Percentiles rank a stretch among this genome's conserved stretches.
Conservation (phyloP, 805 yeast species). For the Metschnikowia noctiluminum region DNA sequence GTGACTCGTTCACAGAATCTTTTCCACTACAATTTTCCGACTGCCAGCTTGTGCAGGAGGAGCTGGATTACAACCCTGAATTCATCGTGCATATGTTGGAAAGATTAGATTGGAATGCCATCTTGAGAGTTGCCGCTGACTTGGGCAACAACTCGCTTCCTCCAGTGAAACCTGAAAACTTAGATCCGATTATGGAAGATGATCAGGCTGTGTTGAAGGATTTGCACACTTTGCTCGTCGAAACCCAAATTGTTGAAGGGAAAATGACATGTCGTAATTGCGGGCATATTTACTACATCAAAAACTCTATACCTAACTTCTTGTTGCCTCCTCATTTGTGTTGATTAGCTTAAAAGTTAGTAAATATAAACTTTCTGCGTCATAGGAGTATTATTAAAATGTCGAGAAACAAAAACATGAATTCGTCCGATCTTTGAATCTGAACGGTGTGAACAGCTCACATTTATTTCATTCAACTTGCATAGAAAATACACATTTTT, state of each 20-base stretch:
- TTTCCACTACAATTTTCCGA: conserved; percentile 75
- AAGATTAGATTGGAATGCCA: conserved; percentile 85
- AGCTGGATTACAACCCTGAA: conserved; percentile 77
- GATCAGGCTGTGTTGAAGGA: conserved; percentile 60
- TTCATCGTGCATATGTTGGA: conserved; percentile 74
- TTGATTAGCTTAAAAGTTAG: background rate
- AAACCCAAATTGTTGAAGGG: conserved; percentile 85
- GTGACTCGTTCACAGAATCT: conserved; percentile 69
- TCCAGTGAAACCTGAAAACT: conserved; percentile 53
- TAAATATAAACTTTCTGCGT: too few species aligned
- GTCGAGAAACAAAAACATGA: too few species aligned
- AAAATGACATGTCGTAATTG: conserved; percentile 86
- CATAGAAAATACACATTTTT: too few species aligned
- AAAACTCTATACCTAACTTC: conserved; percentile 91
- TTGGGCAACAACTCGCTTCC: conserved; percentile 35
- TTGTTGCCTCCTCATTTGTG: conserved; percentile 93
- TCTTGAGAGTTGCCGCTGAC: conserved; percentile 73
- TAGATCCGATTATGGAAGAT: conserved; percentile 52
- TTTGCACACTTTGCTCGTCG: conserved; percentile 73
- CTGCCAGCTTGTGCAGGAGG: conserved; percentile 72
- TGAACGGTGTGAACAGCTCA: too few species aligned
- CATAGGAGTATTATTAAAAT: too few species aligned
- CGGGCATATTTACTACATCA: conserved; percentile 82
- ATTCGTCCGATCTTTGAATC: too few species aligned
- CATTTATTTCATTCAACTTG: too few species aligned